These are phyloP conservation scores for Gloeostereum incarnatum DNA, from an alignment of 768 basidiomycete genomes.

Conservation along the genomic window DNA sequence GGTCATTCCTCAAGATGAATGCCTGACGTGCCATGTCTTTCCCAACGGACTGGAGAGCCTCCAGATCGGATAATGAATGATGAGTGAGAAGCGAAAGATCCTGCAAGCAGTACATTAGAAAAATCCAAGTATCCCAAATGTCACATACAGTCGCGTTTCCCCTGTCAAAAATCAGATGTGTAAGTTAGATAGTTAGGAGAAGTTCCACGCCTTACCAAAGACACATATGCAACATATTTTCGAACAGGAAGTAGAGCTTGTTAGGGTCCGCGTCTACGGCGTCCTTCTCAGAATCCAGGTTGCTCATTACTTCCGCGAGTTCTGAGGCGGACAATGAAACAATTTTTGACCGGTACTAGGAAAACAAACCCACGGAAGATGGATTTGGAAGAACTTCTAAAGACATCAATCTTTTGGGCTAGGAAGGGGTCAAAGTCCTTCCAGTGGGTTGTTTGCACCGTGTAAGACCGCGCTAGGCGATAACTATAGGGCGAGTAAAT, in stretches of 20 bases:
- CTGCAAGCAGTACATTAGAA: slow-evolving; percentile 23
- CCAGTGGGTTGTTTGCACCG: slow-evolving; percentile 65
- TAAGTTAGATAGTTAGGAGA: neutral
- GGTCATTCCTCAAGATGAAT: slow-evolving; percentile 82
- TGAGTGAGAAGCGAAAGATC: slow-evolving; percentile 90
- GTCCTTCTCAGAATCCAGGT: slow-evolving; percentile 44
- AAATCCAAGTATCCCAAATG: neutral
- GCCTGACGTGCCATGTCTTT: slow-evolving; percentile 69
- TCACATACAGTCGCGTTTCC: slow-evolving; percentile 81
- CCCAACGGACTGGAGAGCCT: slow-evolving; percentile 73
- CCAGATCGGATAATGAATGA: slow-evolving; percentile 74
- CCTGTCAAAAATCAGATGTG: slow-evolving; percentile 31
- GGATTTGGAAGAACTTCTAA: slow-evolving; percentile 67
- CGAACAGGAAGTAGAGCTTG: slow-evolving; percentile 58
- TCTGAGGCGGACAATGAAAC: slow-evolving; percentile 29
- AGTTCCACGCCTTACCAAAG: slow-evolving; percentile 47
- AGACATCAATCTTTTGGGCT: slow-evolving; percentile 70
- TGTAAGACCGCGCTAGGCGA: slow-evolving; percentile 69
- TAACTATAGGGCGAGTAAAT: slow-evolving; percentile 42
- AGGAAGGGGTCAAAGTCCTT: slow-evolving; percentile 75
- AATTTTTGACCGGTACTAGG: neutral
- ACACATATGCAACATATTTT: slow-evolving; percentile 86
- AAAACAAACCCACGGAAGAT: slow-evolving; percentile 54
- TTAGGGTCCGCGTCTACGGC: slow-evolving; percentile 33
- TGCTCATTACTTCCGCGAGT: slow-evolving; percentile 64